phyloP scores from a whole-genome alignment of 169 alveolate species.

The Plasmodium vinckei region DNA sequence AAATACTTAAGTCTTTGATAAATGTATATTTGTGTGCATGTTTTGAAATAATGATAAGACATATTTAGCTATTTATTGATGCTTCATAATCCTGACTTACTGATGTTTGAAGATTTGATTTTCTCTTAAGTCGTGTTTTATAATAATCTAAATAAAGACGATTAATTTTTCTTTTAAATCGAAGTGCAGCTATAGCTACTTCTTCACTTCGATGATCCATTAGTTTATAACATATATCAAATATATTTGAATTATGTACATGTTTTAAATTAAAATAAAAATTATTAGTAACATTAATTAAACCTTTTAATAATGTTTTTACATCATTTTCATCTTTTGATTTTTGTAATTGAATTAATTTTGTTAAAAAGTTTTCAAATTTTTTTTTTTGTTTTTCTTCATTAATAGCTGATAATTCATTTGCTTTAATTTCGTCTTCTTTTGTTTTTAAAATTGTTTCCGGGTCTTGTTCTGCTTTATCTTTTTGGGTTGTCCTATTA shows the following conservation, averaged over 20 bases:
- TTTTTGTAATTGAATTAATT: slow-evolving; percentile 55
- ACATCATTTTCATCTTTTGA: slow-evolving; percentile 58
- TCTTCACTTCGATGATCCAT: slow-evolving; percentile 74
- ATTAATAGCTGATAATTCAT: slow-evolving; percentile 4
- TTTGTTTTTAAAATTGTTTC: neutral
- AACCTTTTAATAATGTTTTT: slow-evolving; percentile 41
- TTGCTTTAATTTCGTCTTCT: slow-evolving; percentile 9
- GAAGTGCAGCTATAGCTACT: slow-evolving; percentile 69
- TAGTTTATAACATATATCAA: slow-evolving; percentile 63
- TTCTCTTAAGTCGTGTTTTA: slow-evolving; percentile 25
- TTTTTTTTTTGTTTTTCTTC: slow-evolving; percentile 52
- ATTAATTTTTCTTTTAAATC: slow-evolving; percentile 67
- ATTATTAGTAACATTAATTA: slow-evolving; percentile 53
- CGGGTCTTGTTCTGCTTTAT: slow-evolving; percentile 12
- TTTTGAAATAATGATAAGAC: neutral
- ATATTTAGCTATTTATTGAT: no score
- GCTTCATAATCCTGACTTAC: no score
- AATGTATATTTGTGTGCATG: neutral
- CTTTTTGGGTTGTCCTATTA: slow-evolving; percentile 14
- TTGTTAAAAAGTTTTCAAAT: slow-evolving; percentile 56
- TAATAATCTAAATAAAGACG: slow-evolving; percentile 43
- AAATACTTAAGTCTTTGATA: neutral
- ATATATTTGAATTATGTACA: slow-evolving; percentile 41
- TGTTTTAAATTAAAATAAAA: slow-evolving; percentile 42
- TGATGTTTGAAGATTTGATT: neutral